Conservation (phyloP, 176 grass and related monocot genomes). For the Zea mays region Zm-B73-REFERENCE-NAM-5.0 NC_050104.1:122785001-122785500, state of each 20-base stretch:
- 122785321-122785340: slow-evolving; percentile 65
- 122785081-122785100: slow-evolving; percentile 42
- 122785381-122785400: slow-evolving; percentile 92
- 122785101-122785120: slow-evolving; percentile 22
- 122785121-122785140: slow-evolving; percentile 64
- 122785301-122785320: slow-evolving; percentile 54
- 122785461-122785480: slow-evolving; percentile 73
- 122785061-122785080: slow-evolving; percentile 17
- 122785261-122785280: neutral
- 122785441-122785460: slow-evolving; percentile 70
- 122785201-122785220: neutral
- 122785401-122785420: slow-evolving; percentile 52
- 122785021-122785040: slow-evolving; percentile 23
- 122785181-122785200: slow-evolving; percentile 32
- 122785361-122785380: slow-evolving; percentile 69
- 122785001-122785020: slow-evolving; percentile 11
- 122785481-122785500: slow-evolving; percentile 62
- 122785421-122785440: slow-evolving; percentile 50
- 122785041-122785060: slow-evolving; percentile 45
- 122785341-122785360: slow-evolving; percentile 64
- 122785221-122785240: slow-evolving; percentile 4
- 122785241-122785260: no score
- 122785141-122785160: slow-evolving; percentile 24
- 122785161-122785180: slow-evolving; percentile 32
- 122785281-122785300: slow-evolving; percentile 58